Evolutionary conservation across 768 basidiomycete genomes (phyloP), one percentile per base, ranked within the genome.

Genomic region (Russula sp.): DNA sequence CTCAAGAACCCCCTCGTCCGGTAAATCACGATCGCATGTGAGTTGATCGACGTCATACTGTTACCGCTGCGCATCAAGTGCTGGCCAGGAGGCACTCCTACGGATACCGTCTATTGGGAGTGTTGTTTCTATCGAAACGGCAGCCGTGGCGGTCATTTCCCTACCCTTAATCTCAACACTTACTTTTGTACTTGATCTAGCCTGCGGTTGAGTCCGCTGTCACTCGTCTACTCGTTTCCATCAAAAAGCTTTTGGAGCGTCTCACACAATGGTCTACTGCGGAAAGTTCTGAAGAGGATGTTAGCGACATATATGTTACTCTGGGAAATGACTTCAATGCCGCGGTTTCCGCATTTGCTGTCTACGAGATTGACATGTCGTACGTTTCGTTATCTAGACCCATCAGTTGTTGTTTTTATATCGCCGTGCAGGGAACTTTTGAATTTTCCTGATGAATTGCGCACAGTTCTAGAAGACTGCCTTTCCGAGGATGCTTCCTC

Each of bases 311-410:
- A 57, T 99, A 99, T 74, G 97, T 99, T 57, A 84, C 86, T 58
- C 79, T 99, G 25, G 97, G 97, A 25, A 98, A 98, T 74, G 95
- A 97, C 71, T 98, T 99, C 78, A 98, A 98, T 70, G 83, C 84
- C 16, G 94, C 94, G 10, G 91, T 95, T 42, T 83, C 87, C 56
- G 93, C 94, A 1, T 99, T 99, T 71, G 81, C 82, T 2, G 77
- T 81, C 13, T 93, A 87, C 66, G 85, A 86, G 64, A 95, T 99
- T 61, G 84, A 89, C 63, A 98, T 98, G 89, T 78, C 80, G 96
- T 98, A 73, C 67, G 48, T 65, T 65, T 32, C 47, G 20, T 36
- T 1, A 14, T 34, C 47, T 16, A 48, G 20, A 45, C 46, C n/a
- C 41, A 10, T 36, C 20, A 49, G 29, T 61, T 59, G 45, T 59